Base-by-base conservation (phyloP, 495 filamentous ascomycete species). In the Talaromyces borbonicus region DNA sequence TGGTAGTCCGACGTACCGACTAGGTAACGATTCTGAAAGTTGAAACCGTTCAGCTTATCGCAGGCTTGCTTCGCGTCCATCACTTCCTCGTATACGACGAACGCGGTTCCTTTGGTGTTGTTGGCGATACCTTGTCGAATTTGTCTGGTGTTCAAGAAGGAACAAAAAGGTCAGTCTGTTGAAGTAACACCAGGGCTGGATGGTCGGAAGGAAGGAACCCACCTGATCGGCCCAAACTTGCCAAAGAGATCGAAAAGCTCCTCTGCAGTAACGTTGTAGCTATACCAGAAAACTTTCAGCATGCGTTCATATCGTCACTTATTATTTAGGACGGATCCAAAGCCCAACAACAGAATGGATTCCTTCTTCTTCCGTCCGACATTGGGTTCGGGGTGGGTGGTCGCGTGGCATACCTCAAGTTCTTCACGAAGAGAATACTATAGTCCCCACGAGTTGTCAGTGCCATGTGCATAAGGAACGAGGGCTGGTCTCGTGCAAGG, bases 31-130 rank as follows among this genome's bases (percentile, higher is more conserved):
- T 90, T 94, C 71, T 97, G 93, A 67, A 98, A 98, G 71, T 98
- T 98, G 79, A 93, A 98, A 59, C 92, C 92, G 71, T 98, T 97
- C 59, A 98, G 74, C 74, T 96, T 96, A 75, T 98, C 92, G 73
- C 93, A 95, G 56, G 92, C 93, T 67, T 84, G 79, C 71, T 98
- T 98, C 51, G 92, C 90, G 75, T 98, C 92, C 80, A 95, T 88
- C 20, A 96, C 93, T 71, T 98, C 93, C 64, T 97, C 93, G 72
- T 93, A 98, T 61, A 98, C 92, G 39, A 98, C 93, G 70, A 94
- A 98, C 56, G 88, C 90, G 22, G 92, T 98, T 57, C 92, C 92
- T 65, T 97, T 98, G 53, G 92, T 95, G 62, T 93, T 93, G 68
- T 80, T 89, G 49, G 90, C 87, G 57, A 95, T 97, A 56, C 92